Evolutionary conservation across 768 basidiomycete species (phyloP).

Genomic region (Suillus clintonianus): DNA sequence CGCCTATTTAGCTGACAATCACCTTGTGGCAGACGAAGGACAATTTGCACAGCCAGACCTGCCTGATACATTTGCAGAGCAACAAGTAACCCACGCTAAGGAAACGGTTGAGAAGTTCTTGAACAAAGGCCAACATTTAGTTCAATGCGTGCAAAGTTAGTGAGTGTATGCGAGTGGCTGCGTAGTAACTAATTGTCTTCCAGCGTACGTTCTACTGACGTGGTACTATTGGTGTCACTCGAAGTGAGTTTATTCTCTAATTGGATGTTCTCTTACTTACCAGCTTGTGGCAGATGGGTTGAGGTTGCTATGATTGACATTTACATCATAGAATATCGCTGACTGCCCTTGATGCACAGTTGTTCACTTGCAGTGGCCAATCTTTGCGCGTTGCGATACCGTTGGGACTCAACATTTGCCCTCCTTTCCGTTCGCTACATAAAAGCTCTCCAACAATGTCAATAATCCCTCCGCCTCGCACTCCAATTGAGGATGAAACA

Average conservation of each 20-base stretch:
- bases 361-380: slow-evolving; percentile 59
- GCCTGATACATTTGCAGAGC: slow-evolving; percentile 62
- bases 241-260: slow-evolving; percentile 43
- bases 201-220: slow-evolving; percentile 63
- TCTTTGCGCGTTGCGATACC: slow-evolving; percentile 61
- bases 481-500: slow-evolving; percentile 67
- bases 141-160: slow-evolving; percentile 65
- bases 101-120: slow-evolving; percentile 50
- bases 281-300: slow-evolving; percentile 55
- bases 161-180: background rate
- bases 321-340: background rate
- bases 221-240: slow-evolving; percentile 81
- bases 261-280: background rate
- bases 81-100: slow-evolving; percentile 58
- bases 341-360: slow-evolving; percentile 37
- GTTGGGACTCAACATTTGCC: slow-evolving; percentile 68
- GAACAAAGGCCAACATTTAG: slow-evolving; percentile 52
- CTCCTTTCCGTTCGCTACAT: slow-evolving; percentile 68
- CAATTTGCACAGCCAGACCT: slow-evolving; percentile 8
- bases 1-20: background rate
- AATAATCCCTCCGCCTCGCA: slow-evolving; percentile 59
- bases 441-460: slow-evolving; percentile 57
- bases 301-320: slow-evolving; percentile 47
- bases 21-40: background rate
- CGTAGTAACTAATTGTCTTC: background rate